Evolutionary conservation across 176 grass and related monocot genomes (phyloP), one percentile per base, ranked within the genome.

Genomic region (Oryza brachyantha): DNA sequence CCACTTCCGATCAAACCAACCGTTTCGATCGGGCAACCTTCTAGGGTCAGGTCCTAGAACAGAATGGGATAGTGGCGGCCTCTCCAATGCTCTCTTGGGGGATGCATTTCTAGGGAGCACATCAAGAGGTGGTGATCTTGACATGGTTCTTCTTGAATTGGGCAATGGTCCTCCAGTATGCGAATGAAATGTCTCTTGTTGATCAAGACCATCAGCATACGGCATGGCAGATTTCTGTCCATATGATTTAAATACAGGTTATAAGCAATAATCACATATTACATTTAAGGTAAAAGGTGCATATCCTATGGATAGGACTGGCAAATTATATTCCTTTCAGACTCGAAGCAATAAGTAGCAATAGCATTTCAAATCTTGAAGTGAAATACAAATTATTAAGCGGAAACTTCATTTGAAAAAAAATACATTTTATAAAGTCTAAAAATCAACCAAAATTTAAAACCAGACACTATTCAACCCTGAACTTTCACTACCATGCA

Each of bases 41-140:
- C 83, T 89, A 21, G 72, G 67, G 34, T 74, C 87, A 79, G 80
- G 74, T 68, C 71, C 88, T 36, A 80, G 68, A 78, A 76, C 28
- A 84, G 80, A 74, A 91, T 87, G 90, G 59, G 86, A 89, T 60
- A 75, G 76, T 4, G 70, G 82, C 62, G 61, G 77, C 70, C 87
- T 90, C 66, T 92, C 83, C 62, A 65, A 24, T 11, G 46, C 59
- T 85, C 72, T 86, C 38, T 73, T 91, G 57, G 92, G 76, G 26
- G 92, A 84, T 54, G 25, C 16, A 81, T 66, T 63, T 38, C 58
- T 81, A 54, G 81, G 69, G 35, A 90, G 84, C 71, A 86, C 82
- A 72, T 91, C 81, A 81, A 54, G 69, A 69, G 92, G 83, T 64
- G 96, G 90, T 13, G 92, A 95, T 86, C 86, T 79, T 64, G 90